Percentiles rank a stretch among this genome's conserved stretches.
Conservation (phyloP, 176 grass and related monocot species). For the Zea mays region DNA sequence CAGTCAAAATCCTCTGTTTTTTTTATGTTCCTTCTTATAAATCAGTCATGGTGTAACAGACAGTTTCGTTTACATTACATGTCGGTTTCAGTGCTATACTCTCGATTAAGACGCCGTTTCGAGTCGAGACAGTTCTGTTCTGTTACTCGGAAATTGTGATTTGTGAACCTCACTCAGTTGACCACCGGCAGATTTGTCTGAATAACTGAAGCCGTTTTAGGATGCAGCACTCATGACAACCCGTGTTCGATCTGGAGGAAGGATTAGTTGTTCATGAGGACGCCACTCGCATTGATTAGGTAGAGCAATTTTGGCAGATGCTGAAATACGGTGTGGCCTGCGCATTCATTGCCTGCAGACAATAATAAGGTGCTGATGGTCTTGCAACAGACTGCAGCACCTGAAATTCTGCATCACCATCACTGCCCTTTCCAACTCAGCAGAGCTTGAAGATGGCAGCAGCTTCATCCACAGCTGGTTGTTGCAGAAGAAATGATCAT, state of each 20-base stretch:
- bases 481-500: slow-evolving; percentile 4
- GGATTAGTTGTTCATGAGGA: slow-evolving; percentile 1
- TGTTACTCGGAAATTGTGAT: slow-evolving; percentile 9
- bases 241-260: background rate
- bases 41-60: slow-evolving; percentile 13
- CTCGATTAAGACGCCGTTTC: background rate
- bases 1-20: background rate
- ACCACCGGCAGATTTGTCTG: background rate
- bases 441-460: background rate
- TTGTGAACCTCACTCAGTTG: background rate
- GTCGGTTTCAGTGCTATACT: slow-evolving; percentile 13
- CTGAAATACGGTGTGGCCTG: slow-evolving; percentile 9
- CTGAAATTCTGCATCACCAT: slow-evolving; percentile 11
- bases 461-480: background rate
- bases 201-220: slow-evolving; percentile 25
- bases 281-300: background rate
- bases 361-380: slow-evolving; percentile 11
- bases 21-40: background rate
- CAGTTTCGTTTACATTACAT: slow-evolving; percentile 26
- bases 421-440: background rate
- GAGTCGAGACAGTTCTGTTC: slow-evolving; percentile 15
- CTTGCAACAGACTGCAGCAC: slow-evolving; percentile 17
- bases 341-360: slow-evolving; percentile 20
- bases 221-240: background rate
- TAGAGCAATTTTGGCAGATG: slow-evolving; percentile 14